Percentiles rank a stretch among this genome's conserved stretches.
Conservation (phyloP, 202 grass and related monocot genomes). For the Setaria viridis region DNA sequence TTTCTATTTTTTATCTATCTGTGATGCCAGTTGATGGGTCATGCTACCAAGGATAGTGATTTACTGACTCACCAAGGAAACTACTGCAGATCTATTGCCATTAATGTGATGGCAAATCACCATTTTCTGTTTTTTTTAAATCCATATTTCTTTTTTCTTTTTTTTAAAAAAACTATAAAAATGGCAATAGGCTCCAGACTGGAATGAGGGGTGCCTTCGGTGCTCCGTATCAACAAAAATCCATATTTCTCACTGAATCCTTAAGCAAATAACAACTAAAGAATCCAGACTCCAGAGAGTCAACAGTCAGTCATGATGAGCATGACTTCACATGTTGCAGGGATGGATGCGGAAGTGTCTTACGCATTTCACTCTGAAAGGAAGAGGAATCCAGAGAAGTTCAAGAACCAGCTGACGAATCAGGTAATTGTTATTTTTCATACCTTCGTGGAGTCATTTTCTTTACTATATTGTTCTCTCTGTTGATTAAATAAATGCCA, state of each 20-base stretch:
- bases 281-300: neutral
- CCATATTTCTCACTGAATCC: constrained; percentile 25
- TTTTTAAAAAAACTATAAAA: no score
- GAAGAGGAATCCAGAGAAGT: constrained; percentile 88
- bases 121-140: constrained; percentile 9
- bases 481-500: constrained; percentile 32
- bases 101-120: neutral
- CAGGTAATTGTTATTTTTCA: constrained; percentile 60
- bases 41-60: constrained; percentile 11
- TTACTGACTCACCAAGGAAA: neutral
- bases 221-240: neutral
- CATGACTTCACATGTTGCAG: constrained; percentile 56
- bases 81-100: neutral
- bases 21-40: neutral
- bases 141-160: neutral
- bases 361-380: constrained; percentile 95
- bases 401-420: constrained; percentile 86
- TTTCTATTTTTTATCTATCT: constrained; percentile 9
- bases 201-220: no score
- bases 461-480: constrained; percentile 26
- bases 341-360: constrained; percentile 94
- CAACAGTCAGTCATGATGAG: constrained; percentile 23
- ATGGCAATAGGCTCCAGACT: no score
- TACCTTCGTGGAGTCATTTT: neutral
- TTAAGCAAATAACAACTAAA: neutral